Percentiles rank a stretch among this genome's conserved stretches.
Evolutionary conservation across 83 land plant species (phyloP).

Genomic region (Diphasiastrum complanatum): DNA sequence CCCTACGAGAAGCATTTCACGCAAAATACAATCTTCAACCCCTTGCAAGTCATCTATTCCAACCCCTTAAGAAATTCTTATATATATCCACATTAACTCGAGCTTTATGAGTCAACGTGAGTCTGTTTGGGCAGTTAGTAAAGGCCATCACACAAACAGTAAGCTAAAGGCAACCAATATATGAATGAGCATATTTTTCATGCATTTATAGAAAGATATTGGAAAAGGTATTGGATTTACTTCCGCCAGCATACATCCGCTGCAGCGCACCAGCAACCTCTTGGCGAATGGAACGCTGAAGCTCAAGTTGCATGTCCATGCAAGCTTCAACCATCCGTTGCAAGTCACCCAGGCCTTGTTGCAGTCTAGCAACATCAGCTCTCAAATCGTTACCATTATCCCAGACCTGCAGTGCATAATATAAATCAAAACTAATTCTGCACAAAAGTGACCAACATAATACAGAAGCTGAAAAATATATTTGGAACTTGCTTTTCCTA

Average conservation of each 20-base stretch:
- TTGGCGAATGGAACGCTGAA: slow-evolving; percentile 86
- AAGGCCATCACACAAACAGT: no score
- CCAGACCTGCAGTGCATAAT: slow-evolving; percentile 49
- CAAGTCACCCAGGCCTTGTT: slow-evolving; percentile 84
- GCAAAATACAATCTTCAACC: no score
- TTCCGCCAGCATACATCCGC: slow-evolving; percentile 51
- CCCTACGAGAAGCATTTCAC: no score
- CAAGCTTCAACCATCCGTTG: slow-evolving; percentile 91
- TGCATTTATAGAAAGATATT: no score
- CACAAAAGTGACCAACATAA: no score
- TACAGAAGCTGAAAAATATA: no score
- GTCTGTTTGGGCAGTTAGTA: no score
- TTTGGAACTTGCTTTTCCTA: no score
- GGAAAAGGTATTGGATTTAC: slow-evolving; percentile 16
- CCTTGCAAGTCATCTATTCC: no score
- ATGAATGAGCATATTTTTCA: neutral
- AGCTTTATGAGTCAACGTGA: no score
- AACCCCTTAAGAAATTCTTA: no score
- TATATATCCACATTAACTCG: no score
- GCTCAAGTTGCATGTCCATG: slow-evolving; percentile 93
- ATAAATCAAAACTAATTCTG: neutral
- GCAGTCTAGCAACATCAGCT: slow-evolving; percentile 69
- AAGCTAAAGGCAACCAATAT: neutral
- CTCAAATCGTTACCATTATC: slow-evolving; percentile 66
- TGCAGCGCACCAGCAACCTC: slow-evolving; percentile 97